Conservation (phyloP, 192 early-diverging fungal species). For the Backusella westeae region DNA sequence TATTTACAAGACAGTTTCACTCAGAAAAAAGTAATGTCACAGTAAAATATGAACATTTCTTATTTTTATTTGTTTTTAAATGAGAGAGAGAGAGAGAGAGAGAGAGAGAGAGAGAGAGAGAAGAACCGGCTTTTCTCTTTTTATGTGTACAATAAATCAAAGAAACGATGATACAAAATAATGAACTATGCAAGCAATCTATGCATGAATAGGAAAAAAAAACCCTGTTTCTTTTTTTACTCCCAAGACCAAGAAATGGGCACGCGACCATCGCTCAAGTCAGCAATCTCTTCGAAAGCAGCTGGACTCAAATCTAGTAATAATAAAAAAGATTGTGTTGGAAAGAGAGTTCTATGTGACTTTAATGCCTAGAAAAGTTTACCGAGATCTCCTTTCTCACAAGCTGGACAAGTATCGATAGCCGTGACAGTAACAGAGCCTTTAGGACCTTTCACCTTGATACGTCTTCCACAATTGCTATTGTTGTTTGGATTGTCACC, state of each 20-base stretch:
- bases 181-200: not conserved
- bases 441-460: slow-evolving; percentile 34
- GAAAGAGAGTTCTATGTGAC: not conserved
- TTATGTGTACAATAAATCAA: not conserved
- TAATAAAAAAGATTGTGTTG: not conserved
- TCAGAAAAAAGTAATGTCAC: not conserved
- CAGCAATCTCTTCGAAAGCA: slow-evolving; percentile 42
- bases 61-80: not conserved
- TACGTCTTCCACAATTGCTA: slow-evolving; percentile 21
- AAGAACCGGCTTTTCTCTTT: not conserved
- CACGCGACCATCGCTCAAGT: slow-evolving; percentile 22
- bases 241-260: slow-evolving; percentile 39
- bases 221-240: not conserved
- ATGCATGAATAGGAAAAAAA: not conserved
- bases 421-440: slow-evolving; percentile 30
- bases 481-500: slow-evolving; percentile 32
- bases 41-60: not conserved
- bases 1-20: not conserved
- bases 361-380: not conserved
- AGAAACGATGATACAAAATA: not conserved
- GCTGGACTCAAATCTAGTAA: slow-evolving; percentile 35
- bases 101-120: not conserved
- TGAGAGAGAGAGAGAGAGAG: not conserved
- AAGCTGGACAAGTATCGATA: slow-evolving; percentile 22
- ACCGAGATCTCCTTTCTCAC: not conserved